Conservation (phyloP, 352 stramenopile species). For the Globisporangium recalcitrans region DNA sequence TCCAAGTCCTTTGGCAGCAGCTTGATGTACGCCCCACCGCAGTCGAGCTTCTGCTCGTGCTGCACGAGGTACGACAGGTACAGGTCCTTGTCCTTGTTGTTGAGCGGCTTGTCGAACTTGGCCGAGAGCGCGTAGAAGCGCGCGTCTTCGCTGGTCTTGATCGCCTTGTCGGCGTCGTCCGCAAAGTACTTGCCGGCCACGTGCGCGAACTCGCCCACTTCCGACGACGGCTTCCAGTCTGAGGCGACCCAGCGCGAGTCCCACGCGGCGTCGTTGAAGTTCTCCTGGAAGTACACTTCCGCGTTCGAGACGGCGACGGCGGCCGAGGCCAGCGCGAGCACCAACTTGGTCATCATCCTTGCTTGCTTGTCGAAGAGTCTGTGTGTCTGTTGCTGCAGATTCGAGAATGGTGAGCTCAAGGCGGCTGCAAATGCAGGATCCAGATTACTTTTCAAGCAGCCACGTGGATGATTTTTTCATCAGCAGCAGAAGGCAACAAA, state of each 20-base stretch:
- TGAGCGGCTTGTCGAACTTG: conserved; percentile 84
- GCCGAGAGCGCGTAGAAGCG: conserved; percentile 97
- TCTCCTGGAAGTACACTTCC: conserved; percentile 92
- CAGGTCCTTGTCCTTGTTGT: conserved; percentile 89
- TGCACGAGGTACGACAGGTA: conserved; percentile 97
- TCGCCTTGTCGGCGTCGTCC: conserved; percentile 90
- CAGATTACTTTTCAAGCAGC: background rate
- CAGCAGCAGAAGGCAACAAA: background rate
- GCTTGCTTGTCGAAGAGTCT: background rate
- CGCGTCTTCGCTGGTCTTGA: conserved; percentile 93
- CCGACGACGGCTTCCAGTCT: conserved; percentile 90
- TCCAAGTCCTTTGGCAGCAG: conserved; percentile 92
- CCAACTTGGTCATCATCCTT: conserved; percentile 60
- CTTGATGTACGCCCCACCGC: conserved; percentile 99
- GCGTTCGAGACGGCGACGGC: conserved; percentile 44
- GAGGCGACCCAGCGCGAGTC: conserved; percentile 81
- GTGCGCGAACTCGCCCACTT: conserved; percentile 95
- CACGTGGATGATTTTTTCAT: conserved; percentile 6
- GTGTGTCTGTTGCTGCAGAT: conserved; percentile 5
- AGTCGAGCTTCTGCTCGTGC: conserved; percentile 98
- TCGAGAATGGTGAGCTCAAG: conserved; percentile 9
- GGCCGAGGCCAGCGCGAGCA: conserved; percentile 41
- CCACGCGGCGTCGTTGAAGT: conserved; percentile 89
- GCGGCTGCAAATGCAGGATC: background rate
- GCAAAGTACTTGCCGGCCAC: conserved; percentile 91